Conservation (phyloP, 192 early-diverging fungal genomes). For the Ramicandelaber brevisporus region DNA sequence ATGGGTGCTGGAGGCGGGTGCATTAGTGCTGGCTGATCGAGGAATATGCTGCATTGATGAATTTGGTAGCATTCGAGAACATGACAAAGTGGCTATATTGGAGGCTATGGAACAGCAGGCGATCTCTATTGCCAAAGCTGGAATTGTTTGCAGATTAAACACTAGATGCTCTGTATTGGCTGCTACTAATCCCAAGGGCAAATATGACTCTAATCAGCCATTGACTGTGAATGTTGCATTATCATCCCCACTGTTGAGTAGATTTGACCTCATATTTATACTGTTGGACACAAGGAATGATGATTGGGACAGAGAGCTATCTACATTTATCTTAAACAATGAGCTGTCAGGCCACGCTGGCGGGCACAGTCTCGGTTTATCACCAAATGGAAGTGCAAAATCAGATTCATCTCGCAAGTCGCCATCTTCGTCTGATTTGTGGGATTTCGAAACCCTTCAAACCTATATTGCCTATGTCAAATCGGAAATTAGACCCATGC, state of each 20-base stretch:
- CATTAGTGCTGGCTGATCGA: conserved; percentile 48
- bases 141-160: conserved; percentile 56
- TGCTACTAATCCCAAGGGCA: conserved; percentile 51
- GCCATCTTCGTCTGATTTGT: conserved; percentile 5
- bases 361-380: too few relatives aligned
- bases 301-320: conserved; percentile 34
- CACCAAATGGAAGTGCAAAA: conserved; percentile 3
- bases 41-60: conserved; percentile 67
- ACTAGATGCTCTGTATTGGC: conserved; percentile 56
- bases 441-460: conserved; percentile 34
- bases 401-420: background rate
- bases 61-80: conserved; percentile 48
- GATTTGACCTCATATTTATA: conserved; percentile 49
- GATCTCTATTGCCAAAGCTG: conserved; percentile 51
- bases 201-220: conserved; percentile 29
- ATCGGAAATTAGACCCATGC: conserved; percentile 18
- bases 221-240: conserved; percentile 41
- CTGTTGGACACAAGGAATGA: conserved; percentile 35
- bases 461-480: conserved; percentile 39
- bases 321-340: conserved; percentile 15
- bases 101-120: conserved; percentile 77
- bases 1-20: conserved; percentile 63
- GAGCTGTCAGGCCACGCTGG: conserved; percentile 2
- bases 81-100: conserved; percentile 44
- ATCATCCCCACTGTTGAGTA: conserved; percentile 32